phyloP scores from a whole-genome alignment of 139 green algal species.

The Coccomyxa sp. region DNA sequence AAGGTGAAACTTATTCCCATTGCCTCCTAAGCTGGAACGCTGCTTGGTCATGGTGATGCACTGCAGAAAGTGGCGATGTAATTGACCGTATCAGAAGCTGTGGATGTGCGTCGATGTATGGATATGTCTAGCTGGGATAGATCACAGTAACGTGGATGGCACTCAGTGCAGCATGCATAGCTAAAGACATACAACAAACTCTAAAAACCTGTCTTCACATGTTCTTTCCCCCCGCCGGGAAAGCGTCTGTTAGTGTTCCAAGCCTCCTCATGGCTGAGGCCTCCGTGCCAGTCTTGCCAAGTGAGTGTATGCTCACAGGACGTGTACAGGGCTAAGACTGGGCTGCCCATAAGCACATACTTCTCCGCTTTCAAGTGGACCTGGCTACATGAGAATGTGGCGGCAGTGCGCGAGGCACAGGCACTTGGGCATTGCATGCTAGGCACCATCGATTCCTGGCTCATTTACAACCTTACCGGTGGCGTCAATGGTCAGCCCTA shows the following conservation, averaged over 20 bases:
- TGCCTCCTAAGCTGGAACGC: too few relatives aligned
- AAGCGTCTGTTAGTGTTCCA: too few relatives aligned
- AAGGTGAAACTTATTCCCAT: constrained; percentile 8
- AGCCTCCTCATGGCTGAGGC: too few relatives aligned
- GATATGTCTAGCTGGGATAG: background rate
- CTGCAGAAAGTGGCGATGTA: too few relatives aligned
- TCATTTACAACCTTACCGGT: constrained; percentile 92
- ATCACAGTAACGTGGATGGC: background rate
- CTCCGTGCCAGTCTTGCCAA: too few relatives aligned
- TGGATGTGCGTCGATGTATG: background rate
- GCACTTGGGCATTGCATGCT: constrained; percentile 43
- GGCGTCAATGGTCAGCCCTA: constrained; percentile 15
- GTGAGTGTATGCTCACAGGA: constrained; percentile 28
- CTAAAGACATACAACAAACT: too few relatives aligned
- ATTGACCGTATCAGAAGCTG: too few relatives aligned
- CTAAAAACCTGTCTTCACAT: too few relatives aligned
- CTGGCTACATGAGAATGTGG: constrained; percentile 89
- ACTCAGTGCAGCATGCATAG: too few relatives aligned
- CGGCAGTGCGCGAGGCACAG: constrained; percentile 53
- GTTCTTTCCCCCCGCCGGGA: too few relatives aligned
- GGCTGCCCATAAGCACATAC: constrained; percentile 93
- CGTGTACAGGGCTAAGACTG: constrained; percentile 69
- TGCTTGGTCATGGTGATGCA: too few relatives aligned
- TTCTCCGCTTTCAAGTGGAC: constrained; percentile 91
- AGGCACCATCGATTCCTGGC: constrained; percentile 95